A percentile compares a stretch with the other conserved stretches of the same genome.
phyloP scores from a whole-genome alignment of 2,329 filamentous ascomycete species.

The Fusarium nygamai region DNA sequence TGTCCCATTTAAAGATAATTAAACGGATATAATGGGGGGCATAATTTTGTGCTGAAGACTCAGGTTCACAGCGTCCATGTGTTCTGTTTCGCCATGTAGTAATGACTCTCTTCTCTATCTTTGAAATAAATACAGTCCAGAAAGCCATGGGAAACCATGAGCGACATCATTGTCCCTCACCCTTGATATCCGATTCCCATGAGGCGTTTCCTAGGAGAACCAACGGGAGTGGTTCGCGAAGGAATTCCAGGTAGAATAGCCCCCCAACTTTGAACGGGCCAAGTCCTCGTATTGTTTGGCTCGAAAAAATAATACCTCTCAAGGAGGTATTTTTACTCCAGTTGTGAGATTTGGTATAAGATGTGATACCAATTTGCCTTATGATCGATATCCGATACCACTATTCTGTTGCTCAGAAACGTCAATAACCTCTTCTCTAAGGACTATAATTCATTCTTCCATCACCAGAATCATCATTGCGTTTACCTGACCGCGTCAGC shows the following conservation, averaged over 20 bases:
- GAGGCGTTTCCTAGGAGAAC: neutral
- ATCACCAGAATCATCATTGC: neutral
- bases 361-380: neutral
- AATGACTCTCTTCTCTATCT: neutral
- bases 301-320: neutral
- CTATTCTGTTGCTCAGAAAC: neutral
- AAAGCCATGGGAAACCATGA: neutral
- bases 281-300: fast-evolving
- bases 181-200: neutral
- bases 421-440: fast-evolving
- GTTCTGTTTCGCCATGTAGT: neutral
- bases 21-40: neutral
- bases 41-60: neutral
- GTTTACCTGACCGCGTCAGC: neutral
- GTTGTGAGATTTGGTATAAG: neutral
- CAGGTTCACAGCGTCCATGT: neutral
- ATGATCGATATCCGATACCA: neutral
- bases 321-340: neutral
- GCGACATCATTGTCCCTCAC: neutral
- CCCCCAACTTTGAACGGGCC: neutral
- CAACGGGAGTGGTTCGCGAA: neutral
- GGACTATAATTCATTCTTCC: neutral
- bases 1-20: neutral
- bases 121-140: neutral
- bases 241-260: neutral